These are phyloP conservation scores for Noccaea bulbosa DNA, from an alignment of 345 rosid genomes.

Conservation along the genomic window DNA sequence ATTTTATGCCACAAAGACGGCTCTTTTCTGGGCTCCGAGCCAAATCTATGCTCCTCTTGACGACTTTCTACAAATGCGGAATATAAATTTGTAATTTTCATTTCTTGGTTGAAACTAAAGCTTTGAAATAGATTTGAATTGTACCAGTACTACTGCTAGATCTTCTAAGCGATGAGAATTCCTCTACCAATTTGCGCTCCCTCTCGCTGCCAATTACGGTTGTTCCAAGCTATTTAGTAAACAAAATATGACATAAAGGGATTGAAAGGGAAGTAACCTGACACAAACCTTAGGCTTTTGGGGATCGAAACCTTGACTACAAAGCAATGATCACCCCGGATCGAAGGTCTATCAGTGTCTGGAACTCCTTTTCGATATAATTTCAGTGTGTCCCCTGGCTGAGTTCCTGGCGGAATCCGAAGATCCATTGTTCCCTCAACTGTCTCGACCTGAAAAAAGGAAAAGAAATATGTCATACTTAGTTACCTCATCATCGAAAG, in stretches of 20 bases:
- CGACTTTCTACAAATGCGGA: slow-evolving; percentile 26
- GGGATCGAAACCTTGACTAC: slow-evolving; percentile 78
- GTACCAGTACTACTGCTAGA: slow-evolving; percentile 50
- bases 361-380: slow-evolving; percentile 77
- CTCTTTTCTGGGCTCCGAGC: slow-evolving; percentile 16
- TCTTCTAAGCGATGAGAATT: slow-evolving; percentile 60
- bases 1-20: slow-evolving; percentile 42
- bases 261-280: slow-evolving; percentile 3
- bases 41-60: slow-evolving; percentile 29
- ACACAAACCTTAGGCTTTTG: slow-evolving; percentile 63
- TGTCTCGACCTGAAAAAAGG: slow-evolving; percentile 74
- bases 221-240: slow-evolving; percentile 16
- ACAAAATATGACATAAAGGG: not conserved
- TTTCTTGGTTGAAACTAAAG: not conserved
- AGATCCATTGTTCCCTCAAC: slow-evolving; percentile 80
- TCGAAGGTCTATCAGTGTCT: slow-evolving; percentile 67
- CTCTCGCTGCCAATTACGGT: slow-evolving; percentile 52
- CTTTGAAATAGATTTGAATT: not conserved
- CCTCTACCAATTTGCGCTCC: slow-evolving; percentile 70
- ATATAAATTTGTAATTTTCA: not conserved
- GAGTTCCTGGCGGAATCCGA: slow-evolving; percentile 75
- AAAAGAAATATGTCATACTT: slow-evolving; percentile 15
- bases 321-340: slow-evolving; percentile 86
- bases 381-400: slow-evolving; percentile 79
- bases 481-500: slow-evolving; percentile 4